These are phyloP conservation scores for Calonectria fujianensis DNA, from an alignment of 2,329 filamentous ascomycete species.

Conservation along the genomic window DNA sequence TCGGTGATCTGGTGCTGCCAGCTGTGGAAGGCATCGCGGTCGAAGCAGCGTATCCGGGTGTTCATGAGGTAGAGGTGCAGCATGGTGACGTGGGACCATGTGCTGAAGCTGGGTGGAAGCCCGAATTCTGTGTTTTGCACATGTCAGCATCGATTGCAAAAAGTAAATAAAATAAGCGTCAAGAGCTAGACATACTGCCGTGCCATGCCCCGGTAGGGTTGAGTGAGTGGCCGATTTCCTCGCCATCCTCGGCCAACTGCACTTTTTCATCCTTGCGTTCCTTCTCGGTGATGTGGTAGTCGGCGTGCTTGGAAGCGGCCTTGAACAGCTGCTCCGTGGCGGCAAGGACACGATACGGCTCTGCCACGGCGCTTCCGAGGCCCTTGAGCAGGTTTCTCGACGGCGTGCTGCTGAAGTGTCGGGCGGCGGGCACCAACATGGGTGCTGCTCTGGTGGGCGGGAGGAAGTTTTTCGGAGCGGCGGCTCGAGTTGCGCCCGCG, in stretches of 20 bases:
- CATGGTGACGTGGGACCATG: constrained; percentile 97
- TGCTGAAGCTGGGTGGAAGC: constrained; percentile 91
- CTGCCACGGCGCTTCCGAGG: constrained; percentile 58
- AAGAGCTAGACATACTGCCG: constrained; percentile 73
- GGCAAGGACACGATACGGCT: constrained; percentile 84
- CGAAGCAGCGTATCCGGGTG: constrained; percentile 87
- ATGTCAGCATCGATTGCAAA: constrained; percentile 23
- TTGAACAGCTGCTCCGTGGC: constrained; percentile 87
- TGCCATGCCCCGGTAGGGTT: constrained; percentile 77
- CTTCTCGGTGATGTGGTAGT: constrained; percentile 84
- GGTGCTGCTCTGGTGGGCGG: constrained; percentile 40
- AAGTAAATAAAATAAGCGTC: too few relatives aligned
- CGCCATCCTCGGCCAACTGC: constrained; percentile 83
- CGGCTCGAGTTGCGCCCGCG: constrained; percentile 53
- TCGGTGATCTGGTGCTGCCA: constrained; percentile 95
- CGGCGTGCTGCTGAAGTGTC: constrained; percentile 62
- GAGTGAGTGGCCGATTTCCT: constrained; percentile 80
- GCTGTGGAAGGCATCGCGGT: constrained; percentile 78
- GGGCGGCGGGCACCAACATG: constrained; percentile 44
- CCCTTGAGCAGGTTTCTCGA: constrained; percentile 59
- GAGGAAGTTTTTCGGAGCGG: constrained; percentile 51
- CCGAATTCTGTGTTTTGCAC: constrained; percentile 76
- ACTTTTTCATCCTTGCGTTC: constrained; percentile 80
- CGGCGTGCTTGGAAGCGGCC: constrained; percentile 82
- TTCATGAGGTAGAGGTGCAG: constrained; percentile 96